Evolutionary conservation across 352 stramenopile genomes (phyloP).

Genomic region (Hyphochytrium catenoides): DNA sequence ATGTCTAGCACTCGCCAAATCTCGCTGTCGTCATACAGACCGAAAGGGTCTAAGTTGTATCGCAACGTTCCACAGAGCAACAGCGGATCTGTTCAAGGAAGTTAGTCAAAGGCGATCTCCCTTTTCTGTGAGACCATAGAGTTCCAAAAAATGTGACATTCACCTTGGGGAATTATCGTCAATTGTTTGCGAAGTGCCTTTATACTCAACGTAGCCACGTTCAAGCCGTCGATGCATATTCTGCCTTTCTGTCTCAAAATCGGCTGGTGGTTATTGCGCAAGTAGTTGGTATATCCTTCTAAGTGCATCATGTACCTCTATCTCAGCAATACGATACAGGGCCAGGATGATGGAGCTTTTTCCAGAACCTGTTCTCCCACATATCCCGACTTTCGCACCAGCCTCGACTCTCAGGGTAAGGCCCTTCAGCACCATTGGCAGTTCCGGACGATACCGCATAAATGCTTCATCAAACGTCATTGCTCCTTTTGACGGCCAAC

Average conservation of each 20-base stretch:
- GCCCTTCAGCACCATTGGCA: slow-evolving; percentile 9
- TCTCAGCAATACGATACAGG: slow-evolving; percentile 13
- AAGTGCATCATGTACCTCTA: slow-evolving; percentile 13
- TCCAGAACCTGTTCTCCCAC: slow-evolving; percentile 6
- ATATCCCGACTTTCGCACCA: slow-evolving; percentile 8
- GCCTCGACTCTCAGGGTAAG: slow-evolving; percentile 4
- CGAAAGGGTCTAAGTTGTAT: slow-evolving; percentile 74
- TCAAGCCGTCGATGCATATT: too few species aligned
- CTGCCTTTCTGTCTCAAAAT: too few species aligned
- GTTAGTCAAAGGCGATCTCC: slow-evolving; percentile 34
- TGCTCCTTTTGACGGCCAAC: slow-evolving; percentile 1
- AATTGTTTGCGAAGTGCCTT: slow-evolving; percentile 20
- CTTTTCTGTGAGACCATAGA: too few species aligned
- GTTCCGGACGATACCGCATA: slow-evolving; percentile 35
- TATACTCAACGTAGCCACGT: slow-evolving; percentile 23
- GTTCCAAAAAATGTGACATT: too few species aligned
- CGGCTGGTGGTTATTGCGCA: too few species aligned
- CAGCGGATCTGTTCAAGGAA: slow-evolving; percentile 70
- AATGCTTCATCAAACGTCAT: slow-evolving; percentile 11
- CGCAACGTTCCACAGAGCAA: slow-evolving; percentile 71
- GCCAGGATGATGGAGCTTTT: slow-evolving; percentile 6
- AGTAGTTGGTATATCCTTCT: too few species aligned
- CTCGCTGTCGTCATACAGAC: slow-evolving; percentile 27
- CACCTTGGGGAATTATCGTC: slow-evolving; percentile 46
- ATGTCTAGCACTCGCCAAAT: slow-evolving; percentile 19